These are phyloP conservation scores for Aureobasidium zeae DNA, from an alignment of 2,329 filamentous ascomycete genomes.

Conservation along the genomic window DNA sequence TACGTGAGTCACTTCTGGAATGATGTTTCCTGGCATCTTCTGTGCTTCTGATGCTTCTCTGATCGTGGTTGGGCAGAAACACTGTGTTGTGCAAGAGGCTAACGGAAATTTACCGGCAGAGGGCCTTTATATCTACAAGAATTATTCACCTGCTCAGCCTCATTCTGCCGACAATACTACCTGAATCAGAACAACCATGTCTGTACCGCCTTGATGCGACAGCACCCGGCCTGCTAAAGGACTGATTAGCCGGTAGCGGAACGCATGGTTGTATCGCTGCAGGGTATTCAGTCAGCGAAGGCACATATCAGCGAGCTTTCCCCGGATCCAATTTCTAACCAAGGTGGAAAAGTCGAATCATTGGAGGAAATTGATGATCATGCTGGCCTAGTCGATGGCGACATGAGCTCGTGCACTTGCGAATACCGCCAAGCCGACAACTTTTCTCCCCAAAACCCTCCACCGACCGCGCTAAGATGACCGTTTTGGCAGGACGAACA, in stretches of 20 bases:
- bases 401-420: constrained; percentile 1
- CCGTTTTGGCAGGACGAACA: too few species aligned
- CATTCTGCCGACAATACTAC: too few species aligned
- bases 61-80: too few species aligned
- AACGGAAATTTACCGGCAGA: not conserved
- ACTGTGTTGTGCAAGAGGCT: constrained; percentile 1
- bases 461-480: constrained; percentile 1
- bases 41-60: too few species aligned
- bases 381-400: constrained; percentile 10
- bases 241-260: too few species aligned
- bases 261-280: not conserved
- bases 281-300: not conserved
- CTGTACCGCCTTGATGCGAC: too few species aligned
- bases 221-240: too few species aligned
- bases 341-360: not conserved
- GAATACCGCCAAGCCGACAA: constrained; percentile 10
- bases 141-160: too few species aligned
- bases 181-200: too few species aligned
- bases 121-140: constrained; percentile 10
- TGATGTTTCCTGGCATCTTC: constrained; percentile 13
- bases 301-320: too few species aligned
- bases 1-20: constrained; percentile 1
- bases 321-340: not conserved
- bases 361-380: constrained; percentile 11
- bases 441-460: not conserved